Evolutionary conservation across 768 basidiomycete species (phyloP).

Genomic region (Psilocybe tampanensis): DNA sequence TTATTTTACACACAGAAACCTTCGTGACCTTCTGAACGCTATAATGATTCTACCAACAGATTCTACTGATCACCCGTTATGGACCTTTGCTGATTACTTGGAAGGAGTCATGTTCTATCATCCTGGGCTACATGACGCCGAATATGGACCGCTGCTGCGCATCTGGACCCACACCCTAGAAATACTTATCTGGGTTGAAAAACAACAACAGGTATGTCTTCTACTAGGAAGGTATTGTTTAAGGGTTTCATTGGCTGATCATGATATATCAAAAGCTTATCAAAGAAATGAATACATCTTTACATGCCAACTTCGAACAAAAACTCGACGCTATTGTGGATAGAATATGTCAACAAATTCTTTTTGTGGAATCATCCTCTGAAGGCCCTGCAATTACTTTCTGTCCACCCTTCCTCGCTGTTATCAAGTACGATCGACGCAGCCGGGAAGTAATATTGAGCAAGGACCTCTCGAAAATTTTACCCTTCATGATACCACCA

Average conservation of each 20-base stretch:
- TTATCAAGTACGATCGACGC: background rate
- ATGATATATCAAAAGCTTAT: background rate
- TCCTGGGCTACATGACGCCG: background rate
- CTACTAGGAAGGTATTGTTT: background rate
- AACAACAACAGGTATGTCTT: background rate
- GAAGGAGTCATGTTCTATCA: background rate
- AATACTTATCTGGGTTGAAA: background rate
- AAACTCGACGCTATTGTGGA: background rate
- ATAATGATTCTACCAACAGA: background rate
- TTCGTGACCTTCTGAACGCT: no score
- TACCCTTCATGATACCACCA: no score
- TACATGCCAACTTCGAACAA: background rate
- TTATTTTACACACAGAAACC: background rate
- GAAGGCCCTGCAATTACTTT: background rate
- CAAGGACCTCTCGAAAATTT: no score
- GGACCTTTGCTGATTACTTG: background rate
- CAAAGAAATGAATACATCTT: background rate
- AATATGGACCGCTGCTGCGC: background rate
- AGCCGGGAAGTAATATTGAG: no score
- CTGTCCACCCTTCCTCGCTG: background rate
- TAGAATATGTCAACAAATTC: background rate
- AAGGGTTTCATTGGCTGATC: no score
- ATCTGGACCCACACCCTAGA: background rate
- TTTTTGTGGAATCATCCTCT: background rate
- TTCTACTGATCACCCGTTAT: background rate